phyloP scores from a whole-genome alignment of 176 grass and related monocot species.

The Bromus sterilis region DNA sequence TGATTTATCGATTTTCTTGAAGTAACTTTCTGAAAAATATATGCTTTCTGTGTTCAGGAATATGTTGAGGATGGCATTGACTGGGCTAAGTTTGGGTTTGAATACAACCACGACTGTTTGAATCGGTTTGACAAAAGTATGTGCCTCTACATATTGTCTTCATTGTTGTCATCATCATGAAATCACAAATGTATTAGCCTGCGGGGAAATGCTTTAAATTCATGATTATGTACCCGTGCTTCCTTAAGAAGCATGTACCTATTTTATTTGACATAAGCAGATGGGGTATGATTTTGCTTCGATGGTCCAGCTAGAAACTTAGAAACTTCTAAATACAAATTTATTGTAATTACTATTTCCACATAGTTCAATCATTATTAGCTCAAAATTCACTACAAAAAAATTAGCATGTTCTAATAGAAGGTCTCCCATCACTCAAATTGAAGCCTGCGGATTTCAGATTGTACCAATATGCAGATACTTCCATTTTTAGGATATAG shows the following conservation, averaged over 20 bases:
- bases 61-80: constrained; percentile 96
- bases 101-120: constrained; percentile 85
- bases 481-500: neutral
- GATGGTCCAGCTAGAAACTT: neutral
- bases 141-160: neutral
- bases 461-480: neutral
- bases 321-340: neutral
- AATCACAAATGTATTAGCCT: neutral
- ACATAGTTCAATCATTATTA: neutral
- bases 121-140: constrained; percentile 91
- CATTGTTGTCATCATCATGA: neutral
- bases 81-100: constrained; percentile 95
- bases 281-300: neutral
- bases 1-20: neutral
- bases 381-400: neutral
- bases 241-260: neutral
- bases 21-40: neutral
- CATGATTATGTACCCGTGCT: neutral
- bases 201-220: neutral
- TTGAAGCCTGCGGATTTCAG: neutral
- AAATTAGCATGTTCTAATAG: neutral
- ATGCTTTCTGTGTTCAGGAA: constrained; percentile 42
- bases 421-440: neutral
- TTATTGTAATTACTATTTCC: neutral
- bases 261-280: neutral